Base-by-base conservation (phyloP, 1,139 yeast genomes). In the Arxiozyma bovina region DNA sequence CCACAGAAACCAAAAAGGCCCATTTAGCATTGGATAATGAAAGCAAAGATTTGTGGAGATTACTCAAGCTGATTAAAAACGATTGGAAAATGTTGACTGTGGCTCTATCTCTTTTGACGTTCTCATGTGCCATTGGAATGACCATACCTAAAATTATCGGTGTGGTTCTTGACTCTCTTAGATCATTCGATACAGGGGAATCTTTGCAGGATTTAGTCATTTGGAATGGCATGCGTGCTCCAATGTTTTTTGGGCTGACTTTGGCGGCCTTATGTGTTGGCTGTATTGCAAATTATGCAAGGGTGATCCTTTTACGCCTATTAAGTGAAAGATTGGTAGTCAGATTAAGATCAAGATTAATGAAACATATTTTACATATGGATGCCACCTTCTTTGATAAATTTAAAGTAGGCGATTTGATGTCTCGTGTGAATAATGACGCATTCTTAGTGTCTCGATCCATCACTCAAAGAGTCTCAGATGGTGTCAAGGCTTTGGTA, bases 381-480 rank as follows among this genome's bases (percentile, higher is more conserved):
- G 98, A 93, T 70, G 87, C 95, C 54, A 93, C 87, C 68, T 93
- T 93, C 67, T 93, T 87, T 66, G 98, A 93, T 66, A 83, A 87
- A 21, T 91, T 94, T 58, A 85, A 93, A 65, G 95, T 91, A 1
- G 99, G 98, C 46, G 99, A 93, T 68, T 76, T 93, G 66, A 89
- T 93, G 50, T 88, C 96, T 6, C 75, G 98, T 58, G 74, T 93
- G 44, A 83, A 96, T 25, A 83, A 88, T 47, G 99, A 93, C 68
- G 91, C 97, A 1, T 91, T 87, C 65, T 85, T 93, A 48, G 96
- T 93, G 18, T 82, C 96, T 9, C 80, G 87, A 60, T 83, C 96
- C 1, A 79, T 93, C 60, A 89, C 97, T 47, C 94, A 88, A 57
- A 90, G 90, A 67, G 80, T 93, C 45, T 86, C 96, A 49, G 98